Conservation (phyloP, 352 stramenopile species). For the Globisporangium abappressorium region DNA sequence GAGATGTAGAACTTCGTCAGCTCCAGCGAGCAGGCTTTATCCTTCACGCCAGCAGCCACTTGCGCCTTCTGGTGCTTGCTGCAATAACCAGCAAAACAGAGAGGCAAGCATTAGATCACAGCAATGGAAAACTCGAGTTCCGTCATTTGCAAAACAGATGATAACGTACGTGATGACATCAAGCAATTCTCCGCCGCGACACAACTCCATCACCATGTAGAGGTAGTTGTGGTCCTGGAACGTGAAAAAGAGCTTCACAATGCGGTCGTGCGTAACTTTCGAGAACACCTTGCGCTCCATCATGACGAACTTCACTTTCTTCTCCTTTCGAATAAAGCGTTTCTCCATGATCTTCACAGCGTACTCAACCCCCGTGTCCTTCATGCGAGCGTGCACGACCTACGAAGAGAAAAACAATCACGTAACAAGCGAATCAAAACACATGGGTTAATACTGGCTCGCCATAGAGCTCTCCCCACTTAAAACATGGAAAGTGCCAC, state of each 20-base stretch:
- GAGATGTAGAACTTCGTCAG: slow-evolving; percentile 93
- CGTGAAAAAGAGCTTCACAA: slow-evolving; percentile 90
- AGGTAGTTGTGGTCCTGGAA: slow-evolving; percentile 89
- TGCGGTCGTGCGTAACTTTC: slow-evolving; percentile 82
- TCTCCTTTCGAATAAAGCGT: slow-evolving; percentile 88
- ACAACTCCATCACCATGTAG: slow-evolving; percentile 92
- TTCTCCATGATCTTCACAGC: slow-evolving; percentile 93
- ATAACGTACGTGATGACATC: slow-evolving; percentile 80
- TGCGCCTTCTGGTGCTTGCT: slow-evolving; percentile 81
- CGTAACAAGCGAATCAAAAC: not conserved
- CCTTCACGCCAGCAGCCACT: slow-evolving; percentile 43
- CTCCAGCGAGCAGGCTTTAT: slow-evolving; percentile 70
- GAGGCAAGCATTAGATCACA: not conserved
- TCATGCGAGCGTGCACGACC: slow-evolving; percentile 88
- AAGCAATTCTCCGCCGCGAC: slow-evolving; percentile 79
- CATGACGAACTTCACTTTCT: slow-evolving; percentile 91
- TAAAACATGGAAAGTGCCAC: slow-evolving; percentile 17
- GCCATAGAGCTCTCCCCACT: not conserved
- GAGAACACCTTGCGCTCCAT: slow-evolving; percentile 91
- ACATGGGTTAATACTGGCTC: not conserved
- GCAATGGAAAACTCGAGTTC: too few relatives aligned
- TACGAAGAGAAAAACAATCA: slow-evolving; percentile 7
- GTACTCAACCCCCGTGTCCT: slow-evolving; percentile 82
- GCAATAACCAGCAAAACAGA: not conserved
- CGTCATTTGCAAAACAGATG: too few relatives aligned